These are phyloP conservation scores for Flaveria bidentis DNA, from an alignment of 129 eudicot genomes.

Conservation along the genomic window DNA sequence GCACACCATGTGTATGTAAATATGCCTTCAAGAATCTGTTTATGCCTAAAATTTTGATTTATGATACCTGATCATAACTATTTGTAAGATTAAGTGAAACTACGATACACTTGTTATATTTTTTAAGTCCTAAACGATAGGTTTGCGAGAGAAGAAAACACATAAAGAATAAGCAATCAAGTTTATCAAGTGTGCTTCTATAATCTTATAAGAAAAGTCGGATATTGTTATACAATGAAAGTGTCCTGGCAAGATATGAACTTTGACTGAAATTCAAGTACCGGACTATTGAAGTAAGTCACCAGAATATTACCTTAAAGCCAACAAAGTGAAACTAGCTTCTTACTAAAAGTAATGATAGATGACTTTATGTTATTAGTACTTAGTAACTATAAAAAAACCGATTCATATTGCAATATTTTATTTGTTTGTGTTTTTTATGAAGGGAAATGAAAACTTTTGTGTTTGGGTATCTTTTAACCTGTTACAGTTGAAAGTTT, in stretches of 20 bases:
- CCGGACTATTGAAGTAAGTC: background rate
- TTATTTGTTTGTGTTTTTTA: background rate
- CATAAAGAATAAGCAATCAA: background rate
- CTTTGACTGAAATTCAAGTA: background rate
- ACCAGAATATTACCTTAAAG: background rate
- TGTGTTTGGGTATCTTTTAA: background rate
- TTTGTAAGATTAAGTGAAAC: background rate
- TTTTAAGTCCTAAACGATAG: background rate
- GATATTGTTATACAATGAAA: background rate
- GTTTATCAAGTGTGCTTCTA: background rate
- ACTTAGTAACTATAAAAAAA: background rate
- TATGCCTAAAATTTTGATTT: background rate
- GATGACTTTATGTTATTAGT: background rate
- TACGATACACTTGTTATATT: background rate
- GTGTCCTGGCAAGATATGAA: background rate
- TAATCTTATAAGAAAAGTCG: no score
- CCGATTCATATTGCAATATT: background rate
- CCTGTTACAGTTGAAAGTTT: slow-evolving; percentile 9
- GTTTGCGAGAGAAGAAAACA: background rate
- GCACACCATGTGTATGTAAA: slow-evolving; percentile 29
- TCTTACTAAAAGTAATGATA: background rate
- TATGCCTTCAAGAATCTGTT: slow-evolving; percentile 12
- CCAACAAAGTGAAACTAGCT: background rate
- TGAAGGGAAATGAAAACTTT: background rate
- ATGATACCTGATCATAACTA: background rate